These are phyloP conservation scores for Prunus yedoensis DNA, from an alignment of 331 rosid species.

Conservation along the genomic window DNA sequence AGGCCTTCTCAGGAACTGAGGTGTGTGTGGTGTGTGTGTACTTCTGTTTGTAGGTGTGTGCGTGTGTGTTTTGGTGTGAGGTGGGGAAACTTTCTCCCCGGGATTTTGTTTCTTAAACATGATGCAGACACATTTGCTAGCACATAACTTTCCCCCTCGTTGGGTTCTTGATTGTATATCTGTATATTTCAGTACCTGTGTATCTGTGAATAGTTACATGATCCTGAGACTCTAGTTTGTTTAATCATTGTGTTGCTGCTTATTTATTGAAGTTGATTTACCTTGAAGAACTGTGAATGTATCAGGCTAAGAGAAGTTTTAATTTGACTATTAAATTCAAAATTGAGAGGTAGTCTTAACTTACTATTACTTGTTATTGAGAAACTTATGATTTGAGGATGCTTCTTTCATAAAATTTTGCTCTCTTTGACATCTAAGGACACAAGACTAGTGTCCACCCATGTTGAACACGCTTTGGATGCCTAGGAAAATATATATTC, in stretches of 20 bases:
- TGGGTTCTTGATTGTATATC: too few species aligned
- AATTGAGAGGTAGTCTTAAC: neutral
- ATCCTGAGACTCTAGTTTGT: neutral
- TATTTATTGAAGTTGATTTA: neutral
- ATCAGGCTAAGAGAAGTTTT: neutral
- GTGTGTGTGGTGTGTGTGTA: conserved; percentile 36
- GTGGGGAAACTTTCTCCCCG: too few species aligned
- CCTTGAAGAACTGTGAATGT: neutral
- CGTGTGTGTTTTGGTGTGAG: too few species aligned
- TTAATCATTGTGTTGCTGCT: neutral
- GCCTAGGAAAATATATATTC: neutral
- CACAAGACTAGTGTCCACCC: neutral
- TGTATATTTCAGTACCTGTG: too few species aligned
- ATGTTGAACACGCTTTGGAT: neutral
- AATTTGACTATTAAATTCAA: neutral
- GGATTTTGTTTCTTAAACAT: too few species aligned
- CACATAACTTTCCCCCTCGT: too few species aligned
- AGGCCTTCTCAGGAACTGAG: conserved; percentile 78
- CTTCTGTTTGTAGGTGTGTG: neutral
- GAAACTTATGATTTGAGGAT: neutral
- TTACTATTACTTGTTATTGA: neutral
- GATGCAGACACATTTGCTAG: too few species aligned
- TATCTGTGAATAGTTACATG: too few species aligned
- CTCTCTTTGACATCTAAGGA: neutral
- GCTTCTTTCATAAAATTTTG: neutral